Conservation (phyloP, 768 basidiomycete genomes). For the Phanerodontia chrysosporium region DNA sequence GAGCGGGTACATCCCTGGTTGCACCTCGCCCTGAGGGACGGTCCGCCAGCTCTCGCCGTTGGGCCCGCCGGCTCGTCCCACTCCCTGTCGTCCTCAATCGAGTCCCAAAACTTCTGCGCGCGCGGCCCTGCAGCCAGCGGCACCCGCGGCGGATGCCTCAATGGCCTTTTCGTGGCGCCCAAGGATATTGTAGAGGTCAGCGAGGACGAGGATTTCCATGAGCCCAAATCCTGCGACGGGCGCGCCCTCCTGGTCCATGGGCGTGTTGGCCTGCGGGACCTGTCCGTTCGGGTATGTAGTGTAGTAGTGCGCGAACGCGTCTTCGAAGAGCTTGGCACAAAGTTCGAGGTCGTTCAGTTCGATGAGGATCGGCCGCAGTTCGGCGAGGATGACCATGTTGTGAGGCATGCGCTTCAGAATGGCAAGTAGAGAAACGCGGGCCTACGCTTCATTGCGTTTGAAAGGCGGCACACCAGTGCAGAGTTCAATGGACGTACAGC, state of each 20-base stretch:
- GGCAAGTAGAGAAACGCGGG: constrained; percentile 58
- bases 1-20: constrained; percentile 55
- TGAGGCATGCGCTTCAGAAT: constrained; percentile 77
- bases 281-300: constrained; percentile 40
- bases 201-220: constrained; percentile 76
- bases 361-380: constrained; percentile 73
- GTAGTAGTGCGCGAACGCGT: constrained; percentile 71
- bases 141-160: constrained; percentile 69
- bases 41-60: background rate
- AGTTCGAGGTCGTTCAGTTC: constrained; percentile 63
- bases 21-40: constrained; percentile 37
- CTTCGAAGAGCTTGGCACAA: constrained; percentile 65
- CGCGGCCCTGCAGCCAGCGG: constrained; percentile 89
- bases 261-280: constrained; percentile 27
- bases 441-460: no score
- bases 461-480: no score
- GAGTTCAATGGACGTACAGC: constrained; percentile 41
- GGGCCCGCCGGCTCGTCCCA: constrained; percentile 48
- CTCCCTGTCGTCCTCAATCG: constrained; percentile 83
- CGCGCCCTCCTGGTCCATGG: constrained; percentile 16
- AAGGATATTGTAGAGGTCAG: constrained; percentile 76
- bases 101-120: constrained; percentile 74
- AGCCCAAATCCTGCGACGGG: constrained; percentile 42
- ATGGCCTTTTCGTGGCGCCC: constrained; percentile 67
- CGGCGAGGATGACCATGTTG: constrained; percentile 72